phyloP scores from a whole-genome alignment of 78 protist species.

The Polysphondylium violaceum region DNA sequence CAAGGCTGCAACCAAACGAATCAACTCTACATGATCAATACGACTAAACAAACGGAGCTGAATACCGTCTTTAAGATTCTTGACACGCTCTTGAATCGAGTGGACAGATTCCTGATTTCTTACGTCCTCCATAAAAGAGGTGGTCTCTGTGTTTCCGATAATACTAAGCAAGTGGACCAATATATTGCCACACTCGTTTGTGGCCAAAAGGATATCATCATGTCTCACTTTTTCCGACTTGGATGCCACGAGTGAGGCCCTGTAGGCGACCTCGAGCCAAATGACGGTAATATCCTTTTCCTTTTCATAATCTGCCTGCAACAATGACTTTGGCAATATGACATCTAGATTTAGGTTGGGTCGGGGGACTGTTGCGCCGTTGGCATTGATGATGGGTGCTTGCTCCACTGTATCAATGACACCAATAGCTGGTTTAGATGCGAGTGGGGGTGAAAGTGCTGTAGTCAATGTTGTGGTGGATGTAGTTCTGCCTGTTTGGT shows the following conservation, averaged over 20 bases:
- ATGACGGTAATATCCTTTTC: slow-evolving; percentile 26
- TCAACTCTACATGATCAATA: slow-evolving; percentile 41
- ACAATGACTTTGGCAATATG: neutral
- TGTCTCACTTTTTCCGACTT: slow-evolving; percentile 56
- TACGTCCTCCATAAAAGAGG: slow-evolving; percentile 40
- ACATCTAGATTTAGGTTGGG: slow-evolving; percentile 18
- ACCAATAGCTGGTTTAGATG: no score
- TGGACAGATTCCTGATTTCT: slow-evolving; percentile 49
- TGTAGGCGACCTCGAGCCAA: slow-evolving; percentile 60
- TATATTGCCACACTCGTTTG: slow-evolving; percentile 55
- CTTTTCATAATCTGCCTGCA: slow-evolving; percentile 14
- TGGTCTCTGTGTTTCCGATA: slow-evolving; percentile 43
- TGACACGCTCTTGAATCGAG: slow-evolving; percentile 60
- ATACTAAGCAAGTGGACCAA: slow-evolving; percentile 28
- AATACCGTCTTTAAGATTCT: slow-evolving; percentile 53
- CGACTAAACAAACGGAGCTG: slow-evolving; percentile 30
- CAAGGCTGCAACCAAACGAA: slow-evolving; percentile 53
- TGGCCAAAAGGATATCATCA: slow-evolving; percentile 53
- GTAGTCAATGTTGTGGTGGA: neutral
- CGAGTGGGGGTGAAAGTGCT: neutral
- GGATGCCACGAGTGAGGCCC: slow-evolving; percentile 22
- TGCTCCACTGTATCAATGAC: slow-evolving; percentile 34
- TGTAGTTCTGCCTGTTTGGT: neutral
- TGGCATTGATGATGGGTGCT: slow-evolving; percentile 15
- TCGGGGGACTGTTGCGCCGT: slow-evolving; percentile 5